Base-by-base conservation (phyloP, 1,139 yeast species). In the Suhomyces wounanorum region DNA sequence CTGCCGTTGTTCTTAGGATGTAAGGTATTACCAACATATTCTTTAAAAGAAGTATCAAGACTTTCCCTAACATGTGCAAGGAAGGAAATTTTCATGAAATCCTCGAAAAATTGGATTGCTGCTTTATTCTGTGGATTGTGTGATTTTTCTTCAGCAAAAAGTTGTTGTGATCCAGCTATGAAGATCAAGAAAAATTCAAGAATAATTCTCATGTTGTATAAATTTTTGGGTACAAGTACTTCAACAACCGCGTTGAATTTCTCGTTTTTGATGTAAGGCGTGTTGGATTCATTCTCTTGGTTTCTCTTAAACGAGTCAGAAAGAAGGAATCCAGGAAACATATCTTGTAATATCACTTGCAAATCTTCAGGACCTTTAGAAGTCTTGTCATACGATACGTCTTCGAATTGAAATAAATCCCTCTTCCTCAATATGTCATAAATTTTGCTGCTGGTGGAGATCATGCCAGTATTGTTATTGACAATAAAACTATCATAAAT, bases 191-290 rank as follows among this genome's bases (percentile, higher is more conserved):
- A 80, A 46, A 82, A 80, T 51, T 84, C 89, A 52, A 85, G 66
- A 26, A 90, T 79, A 3, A 89, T 80, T 57, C 95, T 79, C 85
- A 91, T 89, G 61, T 91, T 89, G 68, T 87, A 84, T n/a, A 90
- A 79, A 60, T 84, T 84, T 4, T 90, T 83, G 0, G 88, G 85
- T 1, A 89, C 89, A 41, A 92, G 72, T 1, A 87, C 80, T 53
- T 86, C 85, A 50, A 87, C 85, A 56, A 78, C 77, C 13, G 82
- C 76, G 56, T 70, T 75, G 55, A 76, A 77, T 4, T 78, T 68
- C 55, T 83, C 88, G 55, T 75, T 82, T 48, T 84, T 83, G 45
- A 87, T 79, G 59, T 81, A 86, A 4, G 84, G 83, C 0, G 84
- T 73, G 6, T 53, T 45, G 5, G 61, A 48, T 23, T 59, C 61